A percentile compares a stretch with the other conserved stretches of the same genome.
phyloP scores from a whole-genome alignment of 2,329 filamentous ascomycete species.

The Ophiocordyceps camponoti-floridani region DNA sequence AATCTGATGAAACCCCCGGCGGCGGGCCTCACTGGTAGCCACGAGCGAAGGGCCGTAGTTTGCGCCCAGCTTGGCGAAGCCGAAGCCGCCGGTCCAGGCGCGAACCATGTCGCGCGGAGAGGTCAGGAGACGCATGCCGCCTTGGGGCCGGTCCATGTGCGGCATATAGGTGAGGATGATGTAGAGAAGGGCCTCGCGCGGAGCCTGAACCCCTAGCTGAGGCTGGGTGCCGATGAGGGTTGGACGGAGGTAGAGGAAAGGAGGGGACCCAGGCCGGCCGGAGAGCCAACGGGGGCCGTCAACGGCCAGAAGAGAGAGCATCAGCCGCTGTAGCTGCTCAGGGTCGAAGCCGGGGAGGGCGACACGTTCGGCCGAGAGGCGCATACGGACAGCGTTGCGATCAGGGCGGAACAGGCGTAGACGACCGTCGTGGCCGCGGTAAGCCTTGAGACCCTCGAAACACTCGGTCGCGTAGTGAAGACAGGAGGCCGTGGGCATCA shows the following conservation, averaged over 20 bases:
- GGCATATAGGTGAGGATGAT: slow-evolving; percentile 54
- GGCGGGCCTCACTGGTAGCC: slow-evolving; percentile 57
- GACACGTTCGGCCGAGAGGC: slow-evolving; percentile 43
- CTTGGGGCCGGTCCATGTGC: slow-evolving; percentile 28
- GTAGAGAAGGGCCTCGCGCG: slow-evolving; percentile 75
- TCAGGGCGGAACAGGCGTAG: slow-evolving; percentile 64
- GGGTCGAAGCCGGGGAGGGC: slow-evolving; percentile 59
- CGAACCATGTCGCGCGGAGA: slow-evolving; percentile 68
- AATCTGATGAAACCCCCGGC: slow-evolving; percentile 67
- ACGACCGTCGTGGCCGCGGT: slow-evolving; percentile 58
- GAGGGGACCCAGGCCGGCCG: slow-evolving; percentile 43
- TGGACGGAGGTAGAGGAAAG: slow-evolving; percentile 71
- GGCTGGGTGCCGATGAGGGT: slow-evolving; percentile 71
- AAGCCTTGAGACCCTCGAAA: slow-evolving; percentile 73
- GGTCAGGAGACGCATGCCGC: slow-evolving; percentile 59
- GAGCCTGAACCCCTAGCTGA: slow-evolving; percentile 64
- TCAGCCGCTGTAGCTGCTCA: slow-evolving; percentile 53
- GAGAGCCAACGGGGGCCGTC: slow-evolving; percentile 66
- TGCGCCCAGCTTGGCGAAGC: slow-evolving; percentile 79
- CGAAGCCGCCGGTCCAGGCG: slow-evolving; percentile 87
- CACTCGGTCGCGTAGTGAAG: slow-evolving; percentile 85
- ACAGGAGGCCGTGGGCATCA: slow-evolving; percentile 65
- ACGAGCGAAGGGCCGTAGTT: slow-evolving; percentile 80
- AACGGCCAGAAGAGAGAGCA: slow-evolving; percentile 50
- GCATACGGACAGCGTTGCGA: slow-evolving; percentile 50